Percentiles rank a stretch among this genome's conserved stretches.
These are phyloP conservation scores for Marvania coccoides DNA, from an alignment of 139 green algal species.

Conservation along the genomic window DNA sequence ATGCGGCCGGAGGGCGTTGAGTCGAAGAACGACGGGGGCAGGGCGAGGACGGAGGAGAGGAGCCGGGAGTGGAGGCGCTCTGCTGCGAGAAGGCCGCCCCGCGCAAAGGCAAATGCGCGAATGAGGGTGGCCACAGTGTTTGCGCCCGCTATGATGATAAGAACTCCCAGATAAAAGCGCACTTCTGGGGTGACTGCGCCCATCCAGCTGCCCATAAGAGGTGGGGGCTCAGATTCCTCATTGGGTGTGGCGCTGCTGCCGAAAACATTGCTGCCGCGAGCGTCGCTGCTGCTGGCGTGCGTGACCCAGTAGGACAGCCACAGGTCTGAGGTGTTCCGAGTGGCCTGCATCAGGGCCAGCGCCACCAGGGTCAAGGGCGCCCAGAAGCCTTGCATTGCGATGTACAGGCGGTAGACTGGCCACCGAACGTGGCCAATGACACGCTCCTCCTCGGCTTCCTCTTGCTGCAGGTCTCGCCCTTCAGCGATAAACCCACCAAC, in stretches of 20 bases:
- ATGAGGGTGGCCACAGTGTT: conserved; percentile 55
- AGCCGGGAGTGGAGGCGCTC: conserved; percentile 44
- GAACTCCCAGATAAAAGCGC: conserved; percentile 42
- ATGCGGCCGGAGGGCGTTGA: conserved; percentile 41
- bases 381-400: conserved; percentile 34
- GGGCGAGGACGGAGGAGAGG: conserved; percentile 43
- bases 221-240: not conserved
- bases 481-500: too few species aligned
- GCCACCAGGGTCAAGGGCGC: conserved; percentile 35
- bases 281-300: not conserved
- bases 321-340: conserved; percentile 60
- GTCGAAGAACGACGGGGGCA: conserved; percentile 50
- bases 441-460: conserved; percentile 27
- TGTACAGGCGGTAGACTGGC: conserved; percentile 48
- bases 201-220: too few species aligned
- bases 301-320: conserved; percentile 68
- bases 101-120: conserved; percentile 75
- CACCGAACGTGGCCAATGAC: conserved; percentile 41
- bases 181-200: conserved; percentile 9
- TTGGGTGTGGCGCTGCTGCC: not conserved
- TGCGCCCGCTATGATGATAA: conserved; percentile 41
- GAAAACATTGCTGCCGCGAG: not conserved
- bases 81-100: conserved; percentile 60
- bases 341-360: conserved; percentile 71
- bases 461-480: conserved; percentile 3